Evolutionary conservation across 2,329 filamentous ascomycete species (phyloP), one percentile per base, ranked within the genome.

Genomic region (Catunica adiposa): DNA sequence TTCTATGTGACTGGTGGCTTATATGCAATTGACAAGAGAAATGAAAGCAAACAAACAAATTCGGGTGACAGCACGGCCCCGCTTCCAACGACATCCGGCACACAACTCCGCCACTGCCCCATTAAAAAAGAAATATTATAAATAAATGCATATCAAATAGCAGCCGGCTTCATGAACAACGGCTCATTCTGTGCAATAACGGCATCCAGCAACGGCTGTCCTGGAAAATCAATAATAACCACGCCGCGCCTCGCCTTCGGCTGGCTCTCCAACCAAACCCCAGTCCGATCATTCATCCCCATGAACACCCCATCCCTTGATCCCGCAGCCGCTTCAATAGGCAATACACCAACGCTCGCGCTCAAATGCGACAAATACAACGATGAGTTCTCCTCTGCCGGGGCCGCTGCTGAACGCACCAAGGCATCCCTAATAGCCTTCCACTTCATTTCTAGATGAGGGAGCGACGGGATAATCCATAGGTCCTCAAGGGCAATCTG

Each of bases 261-360:
- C 31, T 58, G 31, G 40, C 67, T 63, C 31, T 64, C 62, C 38
- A 74, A 64, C 69, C 70, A 75, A 59, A 64, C 63, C 31, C 72
- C 72, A 34, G 72, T 73, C 64, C 69, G 68, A 60, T 75, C 72
- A 56, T 76, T 76, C 66, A 75, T 73, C 26, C 73, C 73, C n/a
- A 62, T 61, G 3, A 73, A 64, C 15, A 66, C 66, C 44, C 64
- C 63, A 60, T 73, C 70, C 54, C 62, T 61, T n/a, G 71, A 68
- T 0, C 73, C 73, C 0, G 73, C 73, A 9, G 73, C 73, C 1
- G 72, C 73, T 61, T 73, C 71, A 53, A 76, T 73, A 38, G 73
- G 73, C 58, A 72, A 59, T 8, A 76, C 71, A 38, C 71, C 72
- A 1, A 74, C 67, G 20, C 69, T 71, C 14, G 73, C 73, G 15